phyloP scores from a whole-genome alignment of 208 protist species.

The Trypanosoma scelopori region DNA sequence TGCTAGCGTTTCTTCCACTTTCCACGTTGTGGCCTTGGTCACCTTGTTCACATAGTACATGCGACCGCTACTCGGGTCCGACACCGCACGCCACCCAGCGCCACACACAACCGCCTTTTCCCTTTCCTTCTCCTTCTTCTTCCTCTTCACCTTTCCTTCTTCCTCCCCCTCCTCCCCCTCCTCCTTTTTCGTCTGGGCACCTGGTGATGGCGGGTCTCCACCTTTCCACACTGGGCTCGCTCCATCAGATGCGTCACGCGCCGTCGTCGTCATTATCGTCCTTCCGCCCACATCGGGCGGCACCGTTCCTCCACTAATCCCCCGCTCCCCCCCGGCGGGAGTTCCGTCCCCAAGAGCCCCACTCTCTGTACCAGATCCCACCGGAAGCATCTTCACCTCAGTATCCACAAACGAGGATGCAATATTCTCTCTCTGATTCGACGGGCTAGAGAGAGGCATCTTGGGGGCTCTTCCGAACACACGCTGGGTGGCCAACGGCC shows the following conservation, averaged over 20 bases:
- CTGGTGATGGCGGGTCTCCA: too few relatives aligned
- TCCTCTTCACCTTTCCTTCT: conserved; percentile 1
- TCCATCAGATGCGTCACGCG: too few relatives aligned
- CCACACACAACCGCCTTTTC: conserved; percentile 36
- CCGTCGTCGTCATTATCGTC: too few relatives aligned
- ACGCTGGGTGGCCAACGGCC: neutral
- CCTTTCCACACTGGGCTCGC: too few relatives aligned
- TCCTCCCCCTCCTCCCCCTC: conserved; percentile 14
- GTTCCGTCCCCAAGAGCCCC: too few relatives aligned
- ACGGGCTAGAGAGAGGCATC: neutral
- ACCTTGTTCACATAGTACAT: conserved; percentile 39
- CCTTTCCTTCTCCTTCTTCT: neutral
- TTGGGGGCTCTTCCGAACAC: conserved; percentile 16
- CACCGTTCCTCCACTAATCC: too few relatives aligned
- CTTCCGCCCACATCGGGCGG: too few relatives aligned
- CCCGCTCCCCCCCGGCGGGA: too few relatives aligned
- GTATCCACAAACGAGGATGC: neutral
- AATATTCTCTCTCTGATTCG: neutral
- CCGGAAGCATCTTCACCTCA: neutral
- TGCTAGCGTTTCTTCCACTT: conserved; percentile 14
- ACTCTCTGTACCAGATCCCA: too few relatives aligned
- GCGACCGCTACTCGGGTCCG: conserved; percentile 24
- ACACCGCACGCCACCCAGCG: conserved; percentile 33
- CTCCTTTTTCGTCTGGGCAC: conserved; percentile 43
- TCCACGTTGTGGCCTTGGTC: conserved; percentile 43